Evolutionary conservation across 805 yeast species (phyloP).

Genomic region (Candida vartiovaarae): DNA sequence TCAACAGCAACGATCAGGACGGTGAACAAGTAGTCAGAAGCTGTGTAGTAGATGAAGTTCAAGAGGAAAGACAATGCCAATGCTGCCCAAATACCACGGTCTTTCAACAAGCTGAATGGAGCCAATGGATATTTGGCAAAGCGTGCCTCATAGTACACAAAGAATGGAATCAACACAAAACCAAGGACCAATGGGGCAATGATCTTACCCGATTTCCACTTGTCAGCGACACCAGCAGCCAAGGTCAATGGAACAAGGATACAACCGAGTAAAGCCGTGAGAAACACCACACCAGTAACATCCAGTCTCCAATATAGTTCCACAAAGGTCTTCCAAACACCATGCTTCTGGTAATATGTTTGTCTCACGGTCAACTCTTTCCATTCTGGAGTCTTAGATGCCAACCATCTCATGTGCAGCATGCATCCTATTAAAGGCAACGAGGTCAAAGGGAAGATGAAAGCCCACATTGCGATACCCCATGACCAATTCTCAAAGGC

Average conservation of each 20-base stretch:
- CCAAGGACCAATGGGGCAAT: slow-evolving; percentile 71
- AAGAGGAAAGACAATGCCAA: slow-evolving; percentile 48
- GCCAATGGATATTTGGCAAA: slow-evolving; percentile 55
- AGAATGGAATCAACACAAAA: slow-evolving; percentile 49
- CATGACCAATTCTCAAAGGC: slow-evolving; percentile 47
- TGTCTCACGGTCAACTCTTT: slow-evolving; percentile 32
- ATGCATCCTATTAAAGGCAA: slow-evolving; percentile 52
- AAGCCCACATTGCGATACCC: slow-evolving; percentile 80
- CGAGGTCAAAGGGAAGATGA: slow-evolving; percentile 59
- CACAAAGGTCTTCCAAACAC: slow-evolving; percentile 25
- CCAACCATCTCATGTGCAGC: slow-evolving; percentile 48
- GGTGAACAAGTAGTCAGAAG: slow-evolving; percentile 61
- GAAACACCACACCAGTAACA: slow-evolving; percentile 49
- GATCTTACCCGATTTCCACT: slow-evolving; percentile 55
- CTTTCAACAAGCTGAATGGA: slow-evolving; percentile 51
- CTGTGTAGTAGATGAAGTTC: slow-evolving; percentile 61
- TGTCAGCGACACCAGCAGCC: slow-evolving; percentile 53
- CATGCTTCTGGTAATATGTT: slow-evolving; percentile 32
- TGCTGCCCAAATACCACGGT: slow-evolving; percentile 75
- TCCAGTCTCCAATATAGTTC: slow-evolving; percentile 59
- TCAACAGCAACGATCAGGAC: slow-evolving; percentile 58
- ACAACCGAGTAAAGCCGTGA: slow-evolving; percentile 53
- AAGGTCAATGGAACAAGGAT: slow-evolving; percentile 67
- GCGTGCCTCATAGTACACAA: slow-evolving; percentile 51
- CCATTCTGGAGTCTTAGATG: slow-evolving; percentile 48